Conservation (phyloP, 1,284 basidiomycete species). For the Neolentinus lepideus region DNA sequence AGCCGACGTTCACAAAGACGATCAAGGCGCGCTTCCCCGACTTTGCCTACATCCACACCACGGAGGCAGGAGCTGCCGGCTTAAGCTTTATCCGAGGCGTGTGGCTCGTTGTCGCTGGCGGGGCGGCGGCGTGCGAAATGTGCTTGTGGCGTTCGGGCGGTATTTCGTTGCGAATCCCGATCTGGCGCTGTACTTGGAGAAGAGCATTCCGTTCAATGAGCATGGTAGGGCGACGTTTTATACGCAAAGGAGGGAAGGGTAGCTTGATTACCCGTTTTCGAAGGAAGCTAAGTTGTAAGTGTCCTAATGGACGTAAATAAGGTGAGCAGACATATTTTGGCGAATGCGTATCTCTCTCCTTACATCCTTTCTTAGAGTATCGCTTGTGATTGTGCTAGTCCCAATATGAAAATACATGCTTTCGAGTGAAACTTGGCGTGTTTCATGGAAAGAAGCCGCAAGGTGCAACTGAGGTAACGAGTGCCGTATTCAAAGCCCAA, state of each 20-base stretch:
- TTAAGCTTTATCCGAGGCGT: constrained; percentile 10
- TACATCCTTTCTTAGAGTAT: too few species aligned
- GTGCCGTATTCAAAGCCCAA: too few species aligned
- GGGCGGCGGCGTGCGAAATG: neutral
- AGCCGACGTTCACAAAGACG: constrained; percentile 27
- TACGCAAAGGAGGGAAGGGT: constrained; percentile 11
- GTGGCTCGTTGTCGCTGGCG: constrained; percentile 23
- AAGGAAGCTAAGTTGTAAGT: neutral
- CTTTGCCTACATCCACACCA: constrained; percentile 51
- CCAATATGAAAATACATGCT: too few species aligned
- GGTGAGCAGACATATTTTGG: too few species aligned
- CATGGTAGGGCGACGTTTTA: constrained; percentile 15
- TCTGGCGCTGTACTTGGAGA: constrained; percentile 24
- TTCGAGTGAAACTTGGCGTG: too few species aligned
- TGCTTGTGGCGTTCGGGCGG: neutral
- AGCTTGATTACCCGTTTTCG: constrained; percentile 18
- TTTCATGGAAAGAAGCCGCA: too few species aligned
- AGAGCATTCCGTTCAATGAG: neutral
- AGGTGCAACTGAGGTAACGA: too few species aligned
- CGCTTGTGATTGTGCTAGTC: too few species aligned
- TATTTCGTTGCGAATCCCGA: constrained; percentile 26
- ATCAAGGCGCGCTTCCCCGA: constrained; percentile 30
- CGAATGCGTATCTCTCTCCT: too few species aligned
- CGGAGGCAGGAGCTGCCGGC: constrained; percentile 32
- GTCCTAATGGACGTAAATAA: too few species aligned